Evolutionary conservation across 2,329 filamentous ascomycete genomes (phyloP), one percentile per base, ranked within the genome.

Genomic region (Colletotrichum plurivorum): DNA sequence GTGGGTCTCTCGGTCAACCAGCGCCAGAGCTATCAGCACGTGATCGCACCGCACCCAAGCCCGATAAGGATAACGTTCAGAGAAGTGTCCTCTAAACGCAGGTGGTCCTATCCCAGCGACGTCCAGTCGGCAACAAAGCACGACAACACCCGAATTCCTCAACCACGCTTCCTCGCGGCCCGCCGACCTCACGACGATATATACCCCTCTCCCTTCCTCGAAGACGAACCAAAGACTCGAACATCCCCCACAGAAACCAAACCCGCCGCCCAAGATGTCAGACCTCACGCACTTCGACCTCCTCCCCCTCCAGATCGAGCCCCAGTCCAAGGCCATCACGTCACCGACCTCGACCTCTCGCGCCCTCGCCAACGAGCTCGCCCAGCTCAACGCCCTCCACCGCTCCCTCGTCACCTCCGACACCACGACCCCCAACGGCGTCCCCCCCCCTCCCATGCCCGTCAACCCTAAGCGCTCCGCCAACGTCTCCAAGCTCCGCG

Each of bases 381-480:
- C 87, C 41, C 84, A 90, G 49, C 90, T 98, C 70, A 98, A 97
- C 86, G 77, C 81, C 58, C 89, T 98, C 58, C 93, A 97, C 89
- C 90, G 90, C 73, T 81, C 88, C 51, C 88, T 98, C 70, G 85
- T 96, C 74, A 81, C 82, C 63, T 88, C 94, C 73, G 86, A 89
- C 52, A 69, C 66, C 20, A 69, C 66, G 20, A 80, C 84, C 36
- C 89, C 92, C 6, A 87, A 89, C 68, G 86, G 83, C 55, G 85
- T 94, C 20, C 95, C 95, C 0, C 94, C 95, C 5, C 93, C 95
- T 0, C 96, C 96, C 0, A 88, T 97, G 49, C 95, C 95, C 69
- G 92, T 98, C 71, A 97, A 97, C 85, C 95, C 94, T 59, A 97
- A 98, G 84, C 94, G 95, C 77, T 91, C 89, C 73, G 94, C 93